Evolutionary conservation across 2,329 filamentous ascomycete genomes (phyloP).

Genomic region (Venturia asperata): DNA sequence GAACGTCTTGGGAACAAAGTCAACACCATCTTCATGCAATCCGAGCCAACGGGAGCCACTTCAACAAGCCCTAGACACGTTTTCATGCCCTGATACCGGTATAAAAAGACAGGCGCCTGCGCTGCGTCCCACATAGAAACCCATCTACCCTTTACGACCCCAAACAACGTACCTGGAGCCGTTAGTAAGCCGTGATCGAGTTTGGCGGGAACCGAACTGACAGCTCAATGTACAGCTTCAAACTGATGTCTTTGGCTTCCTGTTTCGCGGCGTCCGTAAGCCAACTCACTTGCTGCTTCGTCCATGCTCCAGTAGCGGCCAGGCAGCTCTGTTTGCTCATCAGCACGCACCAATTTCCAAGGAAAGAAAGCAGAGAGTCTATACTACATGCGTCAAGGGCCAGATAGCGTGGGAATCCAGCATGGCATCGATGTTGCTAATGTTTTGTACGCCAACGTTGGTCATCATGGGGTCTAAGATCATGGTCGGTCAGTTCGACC

Average conservation of each 20-base stretch:
- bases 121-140: not conserved
- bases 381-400: conserved; percentile 16
- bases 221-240: conserved; percentile 18
- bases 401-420: conserved; percentile 20
- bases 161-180: conserved; percentile 10
- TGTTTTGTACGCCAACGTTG: conserved; percentile 15
- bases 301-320: conserved; percentile 13
- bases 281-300: conserved; percentile 16
- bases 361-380: not conserved
- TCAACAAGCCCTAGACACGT: too few species aligned
- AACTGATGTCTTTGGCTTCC: conserved; percentile 5
- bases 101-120: not conserved
- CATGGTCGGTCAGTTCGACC: not conserved
- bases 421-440: conserved; percentile 17
- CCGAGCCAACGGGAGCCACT: too few species aligned
- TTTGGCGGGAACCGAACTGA: conserved; percentile 2
- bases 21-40: too few species aligned
- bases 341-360: not conserved
- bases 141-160: not conserved
- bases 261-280: conserved; percentile 11
- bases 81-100: too few species aligned
- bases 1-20: too few species aligned
- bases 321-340: not conserved
- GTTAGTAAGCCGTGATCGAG: not conserved
- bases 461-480: not conserved